These are phyloP conservation scores for Apiospora kogelbergensis DNA, from an alignment of 2,329 filamentous ascomycete species.

Conservation along the genomic window DNA sequence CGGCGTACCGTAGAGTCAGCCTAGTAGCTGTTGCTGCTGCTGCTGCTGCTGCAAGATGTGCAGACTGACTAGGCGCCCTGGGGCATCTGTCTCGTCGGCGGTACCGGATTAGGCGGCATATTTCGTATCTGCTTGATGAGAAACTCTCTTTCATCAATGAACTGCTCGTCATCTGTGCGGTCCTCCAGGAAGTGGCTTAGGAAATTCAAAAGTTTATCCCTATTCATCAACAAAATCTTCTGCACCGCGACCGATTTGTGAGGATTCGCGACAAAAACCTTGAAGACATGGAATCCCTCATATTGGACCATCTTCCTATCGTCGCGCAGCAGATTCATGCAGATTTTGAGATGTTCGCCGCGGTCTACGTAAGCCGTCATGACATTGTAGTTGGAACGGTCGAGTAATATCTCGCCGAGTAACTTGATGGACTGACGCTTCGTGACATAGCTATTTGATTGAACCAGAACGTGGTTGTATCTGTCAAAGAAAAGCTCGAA, in stretches of 20 bases:
- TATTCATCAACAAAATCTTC: conserved; percentile 94
- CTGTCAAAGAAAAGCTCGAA: conserved; percentile 90
- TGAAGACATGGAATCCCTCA: conserved; percentile 98
- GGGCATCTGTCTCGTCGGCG: conserved; percentile 42
- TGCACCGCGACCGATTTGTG: conserved; percentile 97
- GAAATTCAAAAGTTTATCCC: conserved; percentile 86
- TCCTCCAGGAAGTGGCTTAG: conserved; percentile 91
- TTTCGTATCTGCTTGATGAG: conserved; percentile 89
- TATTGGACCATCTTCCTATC: conserved; percentile 99
- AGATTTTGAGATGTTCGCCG: conserved; percentile 94
- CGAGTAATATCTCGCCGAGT: conserved; percentile 89
- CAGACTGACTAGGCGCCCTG: conserved; percentile 23
- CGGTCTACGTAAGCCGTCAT: conserved; percentile 98
- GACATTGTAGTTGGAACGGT: conserved; percentile 94
- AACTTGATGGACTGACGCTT: conserved; percentile 98
- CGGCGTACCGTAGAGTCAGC: background rate
- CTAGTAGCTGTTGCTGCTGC: too few species aligned
- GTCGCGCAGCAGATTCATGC: conserved; percentile 95
- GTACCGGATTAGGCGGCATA: conserved; percentile 60
- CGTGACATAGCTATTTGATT: conserved; percentile 94
- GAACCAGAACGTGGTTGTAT: conserved; percentile 85
- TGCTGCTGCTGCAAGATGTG: background rate
- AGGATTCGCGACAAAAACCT: conserved; percentile 98
- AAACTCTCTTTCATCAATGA: conserved; percentile 96
- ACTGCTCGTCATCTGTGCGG: conserved; percentile 95